Evolutionary conservation across 75 land plant genomes (phyloP), one percentile per base, ranked within the genome.

Genomic region (Pinus tabuliformis): DNA sequence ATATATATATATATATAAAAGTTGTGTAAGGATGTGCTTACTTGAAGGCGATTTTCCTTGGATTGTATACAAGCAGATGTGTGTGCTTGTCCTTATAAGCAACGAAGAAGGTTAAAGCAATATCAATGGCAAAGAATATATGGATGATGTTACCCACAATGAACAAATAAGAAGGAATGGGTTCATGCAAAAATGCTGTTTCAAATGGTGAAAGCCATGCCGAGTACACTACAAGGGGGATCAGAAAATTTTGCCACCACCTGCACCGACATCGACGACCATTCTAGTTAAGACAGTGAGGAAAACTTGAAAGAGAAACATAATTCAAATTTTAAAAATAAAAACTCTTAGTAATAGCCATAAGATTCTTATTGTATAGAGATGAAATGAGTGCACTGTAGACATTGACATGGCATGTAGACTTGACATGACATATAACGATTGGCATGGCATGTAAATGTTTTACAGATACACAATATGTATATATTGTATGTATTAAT

Each of bases 131-230:
- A 16, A 81, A 56, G 4, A 89, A 88, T 79, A 80, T 72, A n/a
- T 45, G 12, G 24, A 83, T 84, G 4, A 88, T 80, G 66, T 85
- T 88, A 58, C 72, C 75, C 70, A 71, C 92, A 88, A 82, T 77
- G 81, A 22, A 62, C 54, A 14, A 49, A 70, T 0, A 56, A 70
- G 18, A 70, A 64, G 57, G 60, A 45, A 45, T 45, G 58, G 20
- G 74, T 56, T 72, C 26, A 1, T 57, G 21, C 2, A 82, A 37
- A 78, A 92, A 92, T 33, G 77, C 92, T 68, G 87, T 76, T 57
- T 92, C 94, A 45, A 92, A 89, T 3, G 90, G 91, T 52, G 76
- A 89, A 59, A 90, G 78, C 89, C 92, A 89, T 24, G 94, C 90
- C 2, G 92, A 83, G 65, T 87, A 92, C 42, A 89, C 68, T 2